phyloP scores from a whole-genome alignment of 2,329 filamentous ascomycete species.

The Ilyonectria sp. region DNA sequence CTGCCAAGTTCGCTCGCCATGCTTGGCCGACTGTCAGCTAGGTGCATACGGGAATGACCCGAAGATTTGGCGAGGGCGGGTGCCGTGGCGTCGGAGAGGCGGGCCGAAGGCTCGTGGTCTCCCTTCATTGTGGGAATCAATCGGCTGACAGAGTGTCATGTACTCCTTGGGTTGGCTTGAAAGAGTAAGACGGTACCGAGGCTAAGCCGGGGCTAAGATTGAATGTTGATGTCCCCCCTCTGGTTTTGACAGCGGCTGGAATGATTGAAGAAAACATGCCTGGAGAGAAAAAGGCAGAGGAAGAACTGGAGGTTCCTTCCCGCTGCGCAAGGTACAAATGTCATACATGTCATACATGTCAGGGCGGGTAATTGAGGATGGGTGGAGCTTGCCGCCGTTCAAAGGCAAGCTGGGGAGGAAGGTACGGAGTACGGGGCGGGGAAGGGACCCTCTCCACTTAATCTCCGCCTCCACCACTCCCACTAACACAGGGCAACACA shows the following conservation, averaged over 20 bases:
- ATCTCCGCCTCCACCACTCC: slow-evolving; percentile 28
- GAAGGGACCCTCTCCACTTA: slow-evolving; percentile 30
- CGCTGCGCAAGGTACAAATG: neutral
- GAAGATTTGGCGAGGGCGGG: slow-evolving; percentile 49
- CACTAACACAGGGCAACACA: slow-evolving; percentile 29
- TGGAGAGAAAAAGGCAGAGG: neutral
- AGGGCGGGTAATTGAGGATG: neutral
- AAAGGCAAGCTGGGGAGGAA: slow-evolving; percentile 20
- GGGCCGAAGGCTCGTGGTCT: slow-evolving; percentile 52
- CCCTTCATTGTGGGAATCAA: slow-evolving; percentile 42
- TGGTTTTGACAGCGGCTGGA: neutral
- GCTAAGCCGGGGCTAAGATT: neutral
- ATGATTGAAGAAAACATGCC: slow-evolving; percentile 7
- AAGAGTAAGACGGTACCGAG: slow-evolving; percentile 30
- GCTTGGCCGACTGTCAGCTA: neutral
- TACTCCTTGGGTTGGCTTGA: slow-evolving; percentile 1
- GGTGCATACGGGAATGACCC: slow-evolving; percentile 27
- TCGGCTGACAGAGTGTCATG: slow-evolving; percentile 42
- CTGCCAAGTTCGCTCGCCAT: slow-evolving; percentile 2
- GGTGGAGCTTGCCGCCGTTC: slow-evolving; percentile 6
- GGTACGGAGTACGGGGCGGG: slow-evolving; percentile 36
- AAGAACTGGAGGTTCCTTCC: neutral
- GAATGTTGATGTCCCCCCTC: neutral
- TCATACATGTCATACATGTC: neutral
- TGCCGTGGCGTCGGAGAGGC: slow-evolving; percentile 52